Base-by-base conservation (phyloP, 2,329 filamentous ascomycete species). In the Phaeosphaeriaceae sp. region DNA sequence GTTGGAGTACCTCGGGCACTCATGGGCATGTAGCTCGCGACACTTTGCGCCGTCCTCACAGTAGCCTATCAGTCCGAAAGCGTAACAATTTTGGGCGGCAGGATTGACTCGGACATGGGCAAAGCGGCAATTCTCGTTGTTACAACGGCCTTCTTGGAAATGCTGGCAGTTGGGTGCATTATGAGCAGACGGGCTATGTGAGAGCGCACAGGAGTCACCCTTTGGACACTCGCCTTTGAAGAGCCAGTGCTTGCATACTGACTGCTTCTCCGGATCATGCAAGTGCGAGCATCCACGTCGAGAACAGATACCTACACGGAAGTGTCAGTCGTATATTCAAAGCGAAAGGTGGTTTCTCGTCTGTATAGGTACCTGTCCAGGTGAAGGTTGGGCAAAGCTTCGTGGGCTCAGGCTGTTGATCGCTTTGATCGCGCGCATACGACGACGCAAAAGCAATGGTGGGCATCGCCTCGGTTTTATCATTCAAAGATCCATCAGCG, bases 1-100 rank as follows among this genome's bases (percentile, higher is more conserved):
- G 76, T 96, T 96, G 82, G 90, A 90, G 79, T 95, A 97, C 72
- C 96, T 89, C 55, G 94, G 93, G 74, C 94, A 97, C 74, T 97
- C 93, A 76, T 88, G 88, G 49, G 93, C 88, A 77, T 99, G 94
- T 53, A 92, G 88, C 57, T 94, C 86, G 52, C 84, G 76, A 75
- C 94, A 97, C 46, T 81, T 76, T 47, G 83, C 81, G 52, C 93
- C 94, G 71, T 89, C 89, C 54, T 89, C 87, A 78, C 94, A 97
- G 74, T 92, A 97, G 44, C 94, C 93, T 67, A 92, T 83, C 45
- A 86, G 84, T 21, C 90, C 93, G 78, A 99, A 97, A 16, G 84
- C 77, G 63, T 86, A 84, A 77, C 94, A 99, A 39, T 97, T 90
- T 23, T 83, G 86, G 42, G 92, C 90, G 68, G 83, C 82, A 59